phyloP scores from a whole-genome alignment of 768 basidiomycete genomes.

The Suillus subluteus region DNA sequence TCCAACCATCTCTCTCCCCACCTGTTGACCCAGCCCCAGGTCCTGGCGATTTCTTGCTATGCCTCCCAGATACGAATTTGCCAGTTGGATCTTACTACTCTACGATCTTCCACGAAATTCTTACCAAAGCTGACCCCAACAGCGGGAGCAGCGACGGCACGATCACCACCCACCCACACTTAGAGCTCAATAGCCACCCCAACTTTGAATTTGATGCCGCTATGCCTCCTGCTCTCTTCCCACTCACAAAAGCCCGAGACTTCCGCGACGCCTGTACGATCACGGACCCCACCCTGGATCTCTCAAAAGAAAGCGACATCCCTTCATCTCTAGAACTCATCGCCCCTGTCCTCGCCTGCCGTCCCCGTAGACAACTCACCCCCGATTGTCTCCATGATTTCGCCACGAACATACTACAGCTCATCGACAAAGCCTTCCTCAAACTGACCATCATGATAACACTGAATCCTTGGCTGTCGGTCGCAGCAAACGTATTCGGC shows the following conservation, averaged over 20 bases:
- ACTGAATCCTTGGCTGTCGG: too few species aligned
- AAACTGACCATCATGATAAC: too few species aligned
- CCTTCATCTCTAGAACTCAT: not conserved
- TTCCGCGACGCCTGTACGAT: not conserved
- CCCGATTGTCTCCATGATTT: not conserved
- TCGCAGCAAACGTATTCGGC: too few species aligned
- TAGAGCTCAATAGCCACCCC: not conserved
- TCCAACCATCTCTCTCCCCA: not conserved
- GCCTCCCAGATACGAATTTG: not conserved
- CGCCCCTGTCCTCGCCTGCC: not conserved
- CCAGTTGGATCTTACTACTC: slow-evolving; percentile 2
- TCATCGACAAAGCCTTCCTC: slow-evolving; percentile 2
- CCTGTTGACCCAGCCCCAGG: not conserved
- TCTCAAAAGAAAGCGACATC: not conserved
- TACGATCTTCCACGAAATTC: slow-evolving; percentile 4
- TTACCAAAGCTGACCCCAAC: not conserved
- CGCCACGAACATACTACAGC: not conserved
- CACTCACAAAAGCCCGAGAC: not conserved
- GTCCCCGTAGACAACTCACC: not conserved
- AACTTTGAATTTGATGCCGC: not conserved
- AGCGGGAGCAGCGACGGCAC: not conserved
- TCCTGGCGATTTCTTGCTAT: slow-evolving; percentile 1
- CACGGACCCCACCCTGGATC: not conserved
- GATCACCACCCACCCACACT: not conserved
- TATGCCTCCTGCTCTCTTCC: not conserved